Evolutionary conservation across 352 stramenopile species (phyloP).

Genomic region (Phytopythium boreale): DNA sequence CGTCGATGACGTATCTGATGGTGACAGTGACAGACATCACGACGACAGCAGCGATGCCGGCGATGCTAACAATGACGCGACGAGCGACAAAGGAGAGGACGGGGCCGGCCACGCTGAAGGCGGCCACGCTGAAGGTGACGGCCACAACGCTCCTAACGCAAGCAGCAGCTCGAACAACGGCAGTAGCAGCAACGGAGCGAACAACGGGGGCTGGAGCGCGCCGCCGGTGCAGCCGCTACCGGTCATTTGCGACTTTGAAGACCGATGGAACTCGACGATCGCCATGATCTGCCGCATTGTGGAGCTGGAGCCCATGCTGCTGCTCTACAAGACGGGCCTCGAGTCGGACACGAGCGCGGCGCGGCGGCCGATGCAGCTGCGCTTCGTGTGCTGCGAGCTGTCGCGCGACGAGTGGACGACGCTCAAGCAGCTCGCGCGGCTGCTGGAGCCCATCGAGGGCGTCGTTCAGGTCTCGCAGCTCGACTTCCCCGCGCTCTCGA

Average conservation of each 20-base stretch:
- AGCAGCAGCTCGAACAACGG: slow-evolving; percentile 7
- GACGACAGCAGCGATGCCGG: not conserved
- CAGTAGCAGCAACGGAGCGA: not conserved
- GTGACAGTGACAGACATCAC: not conserved
- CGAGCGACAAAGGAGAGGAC: slow-evolving; percentile 3
- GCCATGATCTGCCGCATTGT: slow-evolving; percentile 83
- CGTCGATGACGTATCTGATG: slow-evolving; percentile 7
- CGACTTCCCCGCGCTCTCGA: slow-evolving; percentile 67
- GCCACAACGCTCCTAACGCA: not conserved
- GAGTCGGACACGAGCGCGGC: slow-evolving; percentile 72
- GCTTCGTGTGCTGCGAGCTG: slow-evolving; percentile 74
- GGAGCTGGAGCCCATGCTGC: slow-evolving; percentile 65
- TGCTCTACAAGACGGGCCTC: slow-evolving; percentile 74
- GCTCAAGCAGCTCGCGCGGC: slow-evolving; percentile 62
- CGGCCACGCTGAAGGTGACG: not conserved
- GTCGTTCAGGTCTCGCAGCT: slow-evolving; percentile 62
- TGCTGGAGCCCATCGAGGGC: slow-evolving; percentile 65
- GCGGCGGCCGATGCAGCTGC: slow-evolving; percentile 69
- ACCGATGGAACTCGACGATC: slow-evolving; percentile 73
- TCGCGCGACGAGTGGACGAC: slow-evolving; percentile 61
- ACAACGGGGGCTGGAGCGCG: not conserved
- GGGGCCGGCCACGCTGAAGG: not conserved
- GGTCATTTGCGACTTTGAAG: slow-evolving; percentile 78
- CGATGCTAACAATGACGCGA: slow-evolving; percentile 11
- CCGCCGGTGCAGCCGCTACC: slow-evolving; percentile 33